Percentiles rank a stretch among this genome's conserved stretches.
These are phyloP conservation scores for Fusarium subglutinans DNA, from an alignment of 2,329 filamentous ascomycete species.

Conservation along the genomic window DNA sequence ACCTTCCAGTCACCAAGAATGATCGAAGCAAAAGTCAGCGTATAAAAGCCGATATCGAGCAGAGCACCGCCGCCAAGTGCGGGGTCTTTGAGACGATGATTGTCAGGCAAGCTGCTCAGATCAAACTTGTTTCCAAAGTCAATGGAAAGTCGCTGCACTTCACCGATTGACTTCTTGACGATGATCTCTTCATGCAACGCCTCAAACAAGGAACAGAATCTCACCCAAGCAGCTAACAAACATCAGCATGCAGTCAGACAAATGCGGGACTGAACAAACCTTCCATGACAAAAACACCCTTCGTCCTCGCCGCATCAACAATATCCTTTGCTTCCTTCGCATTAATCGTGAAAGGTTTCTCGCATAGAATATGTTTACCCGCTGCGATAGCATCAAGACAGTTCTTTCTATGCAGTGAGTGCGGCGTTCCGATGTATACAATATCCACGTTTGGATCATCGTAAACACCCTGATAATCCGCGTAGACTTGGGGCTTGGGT, in stretches of 20 bases:
- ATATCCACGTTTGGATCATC: slow-evolving; percentile 53
- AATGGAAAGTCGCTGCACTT: slow-evolving; percentile 7
- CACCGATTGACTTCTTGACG: slow-evolving; percentile 18
- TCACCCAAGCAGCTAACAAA: slow-evolving; percentile 16
- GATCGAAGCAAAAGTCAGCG: slow-evolving; percentile 8
- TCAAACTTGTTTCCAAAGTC: slow-evolving; percentile 24
- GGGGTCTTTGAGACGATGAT: slow-evolving; percentile 17
- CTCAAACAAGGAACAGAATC: slow-evolving; percentile 14
- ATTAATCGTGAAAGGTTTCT: slow-evolving; percentile 53
- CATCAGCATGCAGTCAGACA: neutral
- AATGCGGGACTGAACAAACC: neutral
- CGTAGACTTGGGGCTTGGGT: slow-evolving; percentile 1
- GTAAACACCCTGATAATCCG: slow-evolving; percentile 50
- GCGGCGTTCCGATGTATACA: slow-evolving; percentile 57
- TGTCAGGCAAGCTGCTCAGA: neutral
- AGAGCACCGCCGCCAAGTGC: slow-evolving; percentile 18
- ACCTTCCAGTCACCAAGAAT: slow-evolving; percentile 19
- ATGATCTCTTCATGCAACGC: slow-evolving; percentile 12
- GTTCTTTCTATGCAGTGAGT: slow-evolving; percentile 55
- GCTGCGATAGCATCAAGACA: slow-evolving; percentile 54
- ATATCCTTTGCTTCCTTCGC: slow-evolving; percentile 11
- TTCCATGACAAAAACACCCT: slow-evolving; percentile 19
- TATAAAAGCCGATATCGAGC: slow-evolving; percentile 15
- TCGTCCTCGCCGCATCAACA: slow-evolving; percentile 3
- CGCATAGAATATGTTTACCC: slow-evolving; percentile 57